These are phyloP conservation scores for Noccaea bulbosa DNA, from an alignment of 345 rosid species.

Conservation along the genomic window DNA sequence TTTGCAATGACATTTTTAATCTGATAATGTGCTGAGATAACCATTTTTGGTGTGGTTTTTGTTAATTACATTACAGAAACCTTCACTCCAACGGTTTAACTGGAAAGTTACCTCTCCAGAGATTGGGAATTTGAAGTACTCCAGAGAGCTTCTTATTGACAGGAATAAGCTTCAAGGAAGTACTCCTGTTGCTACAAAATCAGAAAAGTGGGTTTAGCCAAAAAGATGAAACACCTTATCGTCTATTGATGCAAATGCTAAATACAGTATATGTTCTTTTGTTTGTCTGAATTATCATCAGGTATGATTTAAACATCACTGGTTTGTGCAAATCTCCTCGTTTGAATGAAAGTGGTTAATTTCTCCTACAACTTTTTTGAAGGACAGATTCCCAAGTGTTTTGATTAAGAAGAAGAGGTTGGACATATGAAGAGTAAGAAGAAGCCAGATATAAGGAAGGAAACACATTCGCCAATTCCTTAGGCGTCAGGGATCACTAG, in stretches of 20 bases:
- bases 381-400: too few species aligned
- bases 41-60: background rate
- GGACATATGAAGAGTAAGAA: too few species aligned
- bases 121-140: conserved; percentile 73
- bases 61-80: conserved; percentile 57
- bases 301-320: too few species aligned
- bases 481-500: too few species aligned
- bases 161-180: conserved; percentile 85
- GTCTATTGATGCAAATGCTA: background rate
- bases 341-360: too few species aligned
- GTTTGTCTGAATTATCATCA: too few species aligned
- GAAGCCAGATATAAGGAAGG: too few species aligned
- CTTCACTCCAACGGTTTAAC: conserved; percentile 91
- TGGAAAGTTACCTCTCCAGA: conserved; percentile 69
- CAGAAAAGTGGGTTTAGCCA: conserved; percentile 26
- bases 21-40: background rate
- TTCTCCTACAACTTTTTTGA: too few species aligned
- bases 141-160: conserved; percentile 74
- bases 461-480: too few species aligned
- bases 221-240: background rate
- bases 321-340: too few species aligned
- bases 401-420: too few species aligned
- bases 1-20: background rate
- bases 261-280: background rate
- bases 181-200: conserved; percentile 54